These are phyloP conservation scores for Hypoxylon crocopeplum DNA, from an alignment of 495 filamentous ascomycete genomes.

Conservation along the genomic window DNA sequence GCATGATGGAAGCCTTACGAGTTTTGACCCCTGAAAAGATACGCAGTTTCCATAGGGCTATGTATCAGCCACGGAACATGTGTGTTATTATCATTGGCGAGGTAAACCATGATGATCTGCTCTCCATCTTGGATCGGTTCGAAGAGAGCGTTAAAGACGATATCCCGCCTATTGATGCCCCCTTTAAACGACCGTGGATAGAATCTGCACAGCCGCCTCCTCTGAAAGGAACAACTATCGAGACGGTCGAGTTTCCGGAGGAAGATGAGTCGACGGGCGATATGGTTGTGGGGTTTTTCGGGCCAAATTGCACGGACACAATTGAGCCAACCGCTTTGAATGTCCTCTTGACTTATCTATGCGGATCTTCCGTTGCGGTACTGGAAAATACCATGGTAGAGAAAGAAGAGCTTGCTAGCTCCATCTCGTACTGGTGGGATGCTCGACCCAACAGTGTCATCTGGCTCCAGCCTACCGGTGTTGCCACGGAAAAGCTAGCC, in stretches of 20 bases:
- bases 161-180: conserved; percentile 72
- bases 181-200: conserved; percentile 88
- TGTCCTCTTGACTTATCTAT: conserved; percentile 81
- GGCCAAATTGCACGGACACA: conserved; percentile 76
- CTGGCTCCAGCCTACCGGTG: conserved; percentile 80
- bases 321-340: conserved; percentile 70
- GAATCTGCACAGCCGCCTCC: conserved; percentile 80
- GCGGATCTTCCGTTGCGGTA: conserved; percentile 89
- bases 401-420: conserved; percentile 88
- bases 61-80: conserved; percentile 98
- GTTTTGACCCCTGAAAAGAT: conserved; percentile 88
- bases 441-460: conserved; percentile 81
- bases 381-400: conserved; percentile 93
- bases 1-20: conserved; percentile 91
- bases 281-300: conserved; percentile 81
- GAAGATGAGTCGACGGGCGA: conserved; percentile 94
- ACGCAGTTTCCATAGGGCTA: conserved; percentile 88
- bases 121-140: conserved; percentile 83
- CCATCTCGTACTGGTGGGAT: conserved; percentile 76
- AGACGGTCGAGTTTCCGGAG: conserved; percentile 91
- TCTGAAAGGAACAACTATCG: conserved; percentile 69
- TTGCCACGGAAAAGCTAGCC: conserved; percentile 82
- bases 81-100: conserved; percentile 90
- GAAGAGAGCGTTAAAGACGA: conserved; percentile 84
- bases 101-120: conserved; percentile 79